Conservation (phyloP, 192 early-diverging fungal genomes). For the Cladochytrium replicatum region DNA sequence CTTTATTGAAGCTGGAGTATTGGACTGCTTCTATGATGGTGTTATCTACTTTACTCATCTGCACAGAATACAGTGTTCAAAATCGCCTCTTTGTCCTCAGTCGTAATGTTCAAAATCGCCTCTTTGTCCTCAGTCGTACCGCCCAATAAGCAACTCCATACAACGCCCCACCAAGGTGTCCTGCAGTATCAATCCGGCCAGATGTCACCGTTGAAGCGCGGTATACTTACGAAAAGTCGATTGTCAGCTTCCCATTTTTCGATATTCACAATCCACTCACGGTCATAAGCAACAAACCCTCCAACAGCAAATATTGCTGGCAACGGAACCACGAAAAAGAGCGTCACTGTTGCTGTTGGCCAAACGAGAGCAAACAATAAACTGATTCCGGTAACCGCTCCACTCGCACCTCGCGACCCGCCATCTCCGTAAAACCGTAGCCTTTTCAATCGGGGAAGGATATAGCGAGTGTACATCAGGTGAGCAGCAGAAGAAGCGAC, state of each 20-base stretch:
- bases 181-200: constrained; percentile 24
- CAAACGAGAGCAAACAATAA: constrained; percentile 21
- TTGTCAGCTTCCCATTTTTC: too few species aligned
- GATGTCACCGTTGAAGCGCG: constrained; percentile 9
- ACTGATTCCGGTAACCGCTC: constrained; percentile 14
- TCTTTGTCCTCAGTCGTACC: too few species aligned
- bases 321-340: constrained; percentile 25
- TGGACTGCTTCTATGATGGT: too few species aligned
- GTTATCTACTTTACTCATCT: too few species aligned
- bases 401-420: constrained; percentile 24
- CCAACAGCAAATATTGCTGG: constrained; percentile 23
- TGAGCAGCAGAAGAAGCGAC: constrained; percentile 10
- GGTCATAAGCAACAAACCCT: constrained; percentile 27
- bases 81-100: too few species aligned
- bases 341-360: constrained; percentile 16
- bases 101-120: too few species aligned
- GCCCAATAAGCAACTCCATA: constrained; percentile 26
- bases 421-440: neutral
- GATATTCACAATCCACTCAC: too few species aligned
- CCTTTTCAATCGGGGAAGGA: constrained; percentile 6
- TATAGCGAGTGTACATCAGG: constrained; percentile 14
- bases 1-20: too few species aligned
- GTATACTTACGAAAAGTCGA: too few species aligned
- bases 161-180: constrained; percentile 28
- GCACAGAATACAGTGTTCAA: too few species aligned